Conservation (phyloP, 2,329 filamentous ascomycete species). For the Pseudogymnoascus sp. region DNA sequence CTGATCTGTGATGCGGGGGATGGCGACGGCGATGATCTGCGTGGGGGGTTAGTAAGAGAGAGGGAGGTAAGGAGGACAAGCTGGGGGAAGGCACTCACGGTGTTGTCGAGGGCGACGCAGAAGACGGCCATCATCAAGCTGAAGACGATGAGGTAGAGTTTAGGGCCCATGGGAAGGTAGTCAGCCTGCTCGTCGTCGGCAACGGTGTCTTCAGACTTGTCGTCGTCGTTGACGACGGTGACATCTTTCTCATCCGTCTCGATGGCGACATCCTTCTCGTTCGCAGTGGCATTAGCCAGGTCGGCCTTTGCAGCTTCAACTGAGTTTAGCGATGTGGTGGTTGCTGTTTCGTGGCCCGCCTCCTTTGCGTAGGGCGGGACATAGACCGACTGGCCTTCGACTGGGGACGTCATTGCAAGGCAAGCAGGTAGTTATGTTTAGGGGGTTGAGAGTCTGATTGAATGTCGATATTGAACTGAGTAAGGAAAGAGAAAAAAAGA, state of each 20-base stretch:
- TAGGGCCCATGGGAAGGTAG: conserved; percentile 10
- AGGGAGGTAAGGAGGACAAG: too few relatives aligned
- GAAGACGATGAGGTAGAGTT: conserved; percentile 31
- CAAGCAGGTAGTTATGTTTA: background rate
- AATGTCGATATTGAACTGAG: background rate
- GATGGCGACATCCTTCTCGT: background rate
- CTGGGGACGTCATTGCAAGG: background rate
- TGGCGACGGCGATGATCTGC: conserved; percentile 12
- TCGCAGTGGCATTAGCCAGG: background rate
- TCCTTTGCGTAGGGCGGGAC: background rate
- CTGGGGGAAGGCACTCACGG: conserved; percentile 5
- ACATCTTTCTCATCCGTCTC: background rate
- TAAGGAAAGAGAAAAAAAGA: background rate
- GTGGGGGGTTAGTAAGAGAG: conserved; percentile 19
- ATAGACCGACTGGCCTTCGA: background rate
- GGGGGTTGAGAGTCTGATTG: background rate
- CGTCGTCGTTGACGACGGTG: background rate
- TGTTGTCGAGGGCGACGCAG: conserved; percentile 35
- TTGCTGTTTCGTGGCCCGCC: background rate
- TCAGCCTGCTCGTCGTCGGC: background rate
- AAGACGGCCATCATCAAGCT: conserved; percentile 37
- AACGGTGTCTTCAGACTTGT: background rate
- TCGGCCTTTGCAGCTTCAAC: background rate
- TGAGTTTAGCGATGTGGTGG: background rate
- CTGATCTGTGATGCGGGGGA: conserved; percentile 18